Conservation (phyloP, 1,139 yeast genomes). For the Yamadazyma siamensis region DNA sequence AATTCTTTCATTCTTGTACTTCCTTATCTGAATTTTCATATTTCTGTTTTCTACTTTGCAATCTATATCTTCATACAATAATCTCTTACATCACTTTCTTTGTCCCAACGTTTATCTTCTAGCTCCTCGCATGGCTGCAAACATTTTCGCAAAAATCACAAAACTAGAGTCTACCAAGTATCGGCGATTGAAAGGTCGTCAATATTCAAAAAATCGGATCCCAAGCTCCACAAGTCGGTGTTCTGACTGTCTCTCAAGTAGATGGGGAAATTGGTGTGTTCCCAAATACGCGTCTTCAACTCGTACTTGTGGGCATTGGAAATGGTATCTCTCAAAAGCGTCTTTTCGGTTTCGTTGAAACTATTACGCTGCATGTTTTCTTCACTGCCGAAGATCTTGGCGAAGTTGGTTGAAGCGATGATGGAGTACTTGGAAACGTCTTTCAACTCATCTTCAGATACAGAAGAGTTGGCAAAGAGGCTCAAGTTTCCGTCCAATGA, state of each 20-base stretch:
- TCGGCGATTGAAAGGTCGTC: constrained; percentile 36
- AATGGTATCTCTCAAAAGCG: constrained; percentile 17
- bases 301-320: constrained; percentile 31
- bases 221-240: constrained; percentile 21
- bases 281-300: constrained; percentile 43
- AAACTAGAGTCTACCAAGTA: no score
- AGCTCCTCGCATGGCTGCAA: no score
- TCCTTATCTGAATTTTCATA: no score
- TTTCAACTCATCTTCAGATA: constrained; percentile 13
- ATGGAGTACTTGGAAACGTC: constrained; percentile 28
- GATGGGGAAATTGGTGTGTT: constrained; percentile 37
- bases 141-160: no score
- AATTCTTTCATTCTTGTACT: no score
- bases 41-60: no score
- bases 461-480: constrained; percentile 17
- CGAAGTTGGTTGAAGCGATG: constrained; percentile 34
- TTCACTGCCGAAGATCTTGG: constrained; percentile 24
- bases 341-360: constrained; percentile 22
- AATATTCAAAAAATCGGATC: constrained; percentile 38
- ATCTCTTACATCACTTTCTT: no score
- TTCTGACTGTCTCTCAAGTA: constrained; percentile 29
- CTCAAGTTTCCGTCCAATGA: constrained; percentile 37
- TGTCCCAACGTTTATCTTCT: no score
- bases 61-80: no score
- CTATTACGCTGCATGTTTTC: constrained; percentile 11